These are phyloP conservation scores for Coemansia reversa DNA, from an alignment of 192 early-diverging fungal genomes.

Conservation along the genomic window DNA sequence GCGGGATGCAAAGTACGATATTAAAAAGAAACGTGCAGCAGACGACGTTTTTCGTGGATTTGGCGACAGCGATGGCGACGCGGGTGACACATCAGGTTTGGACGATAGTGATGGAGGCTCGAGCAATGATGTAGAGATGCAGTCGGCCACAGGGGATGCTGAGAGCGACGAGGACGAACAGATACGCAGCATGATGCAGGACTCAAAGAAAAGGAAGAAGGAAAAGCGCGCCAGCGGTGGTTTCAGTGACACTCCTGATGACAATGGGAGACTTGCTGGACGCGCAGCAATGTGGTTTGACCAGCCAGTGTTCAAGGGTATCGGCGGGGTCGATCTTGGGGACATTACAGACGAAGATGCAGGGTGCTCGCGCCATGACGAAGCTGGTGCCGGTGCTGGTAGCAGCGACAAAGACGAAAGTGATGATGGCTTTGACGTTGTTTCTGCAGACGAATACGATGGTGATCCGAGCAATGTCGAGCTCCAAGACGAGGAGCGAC, in stretches of 20 bases:
- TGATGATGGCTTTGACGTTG: constrained; percentile 60
- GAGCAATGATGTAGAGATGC: constrained; percentile 17
- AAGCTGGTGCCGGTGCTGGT: background rate
- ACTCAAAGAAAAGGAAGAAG: constrained; percentile 27
- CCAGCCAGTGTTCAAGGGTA: constrained; percentile 84
- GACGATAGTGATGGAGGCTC: constrained; percentile 8
- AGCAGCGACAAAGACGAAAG: constrained; percentile 14
- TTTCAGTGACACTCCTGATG: background rate
- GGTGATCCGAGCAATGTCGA: constrained; percentile 49
- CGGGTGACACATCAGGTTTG: background rate
- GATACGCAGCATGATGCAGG: constrained; percentile 47
- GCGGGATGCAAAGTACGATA: constrained; percentile 72
- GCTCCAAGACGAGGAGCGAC: constrained; percentile 50
- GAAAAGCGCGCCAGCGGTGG: constrained; percentile 20
- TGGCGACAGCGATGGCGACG: constrained; percentile 40
- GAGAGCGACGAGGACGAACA: constrained; percentile 49
- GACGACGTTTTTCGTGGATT: constrained; percentile 71
- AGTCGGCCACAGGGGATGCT: constrained; percentile 40
- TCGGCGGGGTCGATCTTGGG: constrained; percentile 55
- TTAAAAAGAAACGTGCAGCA: constrained; percentile 66
- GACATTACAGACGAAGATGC: constrained; percentile 62
- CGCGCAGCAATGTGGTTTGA: constrained; percentile 94
- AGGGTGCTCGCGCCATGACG: constrained; percentile 24
- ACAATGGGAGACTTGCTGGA: constrained; percentile 61
- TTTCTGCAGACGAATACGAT: constrained; percentile 37